phyloP scores from a whole-genome alignment of 306 rosid genomes.

The Cucurbita pepo region DNA sequence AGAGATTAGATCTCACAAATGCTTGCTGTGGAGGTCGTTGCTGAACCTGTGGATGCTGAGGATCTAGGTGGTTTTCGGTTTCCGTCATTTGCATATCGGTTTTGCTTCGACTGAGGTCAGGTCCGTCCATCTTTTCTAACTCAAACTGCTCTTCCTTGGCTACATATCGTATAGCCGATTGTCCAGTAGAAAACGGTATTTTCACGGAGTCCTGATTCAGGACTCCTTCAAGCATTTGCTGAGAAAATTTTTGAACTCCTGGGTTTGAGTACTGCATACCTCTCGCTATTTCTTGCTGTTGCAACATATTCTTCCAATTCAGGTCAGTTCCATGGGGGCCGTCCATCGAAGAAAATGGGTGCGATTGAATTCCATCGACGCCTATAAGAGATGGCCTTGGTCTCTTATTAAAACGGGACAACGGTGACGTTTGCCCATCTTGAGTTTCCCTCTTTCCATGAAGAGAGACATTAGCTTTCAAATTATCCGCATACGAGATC shows the following conservation, averaged over 20 bases:
- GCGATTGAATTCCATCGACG: slow-evolving; percentile 57
- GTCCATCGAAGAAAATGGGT: slow-evolving; percentile 41
- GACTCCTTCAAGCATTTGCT: slow-evolving; percentile 56
- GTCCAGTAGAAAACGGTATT: slow-evolving; percentile 42
- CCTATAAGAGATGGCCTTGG: slow-evolving; percentile 34
- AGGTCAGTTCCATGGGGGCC: slow-evolving; percentile 55
- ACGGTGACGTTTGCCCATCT: slow-evolving; percentile 62
- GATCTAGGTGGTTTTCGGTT: slow-evolving; percentile 53
- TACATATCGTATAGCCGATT: slow-evolving; percentile 39
- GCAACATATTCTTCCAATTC: slow-evolving; percentile 70
- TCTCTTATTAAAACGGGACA: slow-evolving; percentile 52
- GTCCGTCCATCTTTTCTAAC: slow-evolving; percentile 47
- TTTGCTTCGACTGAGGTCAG: slow-evolving; percentile 47
- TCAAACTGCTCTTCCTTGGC: slow-evolving; percentile 85
- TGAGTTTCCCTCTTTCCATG: slow-evolving; percentile 62
- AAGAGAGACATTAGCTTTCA: slow-evolving; percentile 34
- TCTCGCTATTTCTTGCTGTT: slow-evolving; percentile 50
- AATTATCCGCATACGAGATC: slow-evolving; percentile 44
- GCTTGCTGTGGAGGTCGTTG: slow-evolving; percentile 44
- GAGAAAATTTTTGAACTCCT: slow-evolving; percentile 55
- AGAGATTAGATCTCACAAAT: slow-evolving; percentile 44
- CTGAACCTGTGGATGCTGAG: slow-evolving; percentile 49
- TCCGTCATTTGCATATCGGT: slow-evolving; percentile 39
- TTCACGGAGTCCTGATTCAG: slow-evolving; percentile 49
- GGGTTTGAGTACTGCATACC: slow-evolving; percentile 44